Evolutionary conservation across 2,329 filamentous ascomycete genomes (phyloP).

Genomic region (Scytalidium lignicola): DNA sequence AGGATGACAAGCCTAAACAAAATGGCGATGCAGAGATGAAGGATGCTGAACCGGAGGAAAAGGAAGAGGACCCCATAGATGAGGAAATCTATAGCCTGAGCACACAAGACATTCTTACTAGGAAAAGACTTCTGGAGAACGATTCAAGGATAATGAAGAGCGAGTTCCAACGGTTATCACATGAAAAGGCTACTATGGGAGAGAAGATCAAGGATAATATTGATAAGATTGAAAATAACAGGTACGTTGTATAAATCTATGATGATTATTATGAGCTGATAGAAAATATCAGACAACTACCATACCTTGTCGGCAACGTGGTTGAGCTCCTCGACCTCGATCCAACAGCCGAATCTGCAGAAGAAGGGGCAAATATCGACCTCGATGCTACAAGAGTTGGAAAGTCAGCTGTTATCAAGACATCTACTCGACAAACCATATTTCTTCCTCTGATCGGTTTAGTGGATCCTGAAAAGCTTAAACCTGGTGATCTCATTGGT

Average conservation of each 20-base stretch:
- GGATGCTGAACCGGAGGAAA: conserved; percentile 65
- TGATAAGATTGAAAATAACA: conserved; percentile 99
- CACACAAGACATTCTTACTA: conserved; percentile 90
- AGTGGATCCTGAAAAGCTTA: conserved; percentile 90
- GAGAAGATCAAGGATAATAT: conserved; percentile 99
- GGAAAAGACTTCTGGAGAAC: conserved; percentile 90
- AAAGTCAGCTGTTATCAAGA: conserved; percentile 99
- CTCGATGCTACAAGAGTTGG: conserved; percentile 93
- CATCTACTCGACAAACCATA: conserved; percentile 95
- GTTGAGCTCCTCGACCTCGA: conserved; percentile 96
- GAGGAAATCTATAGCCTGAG: conserved; percentile 88
- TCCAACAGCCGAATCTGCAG: conserved; percentile 88
- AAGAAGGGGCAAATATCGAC: conserved; percentile 98
- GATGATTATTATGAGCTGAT: conserved; percentile 1
- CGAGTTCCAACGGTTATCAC: conserved; percentile 87
- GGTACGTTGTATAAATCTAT: conserved; percentile 49
- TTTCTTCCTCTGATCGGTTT: conserved; percentile 96
- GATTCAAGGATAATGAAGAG: conserved; percentile 98
- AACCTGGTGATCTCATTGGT: conserved; percentile 93
- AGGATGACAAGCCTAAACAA: conserved; percentile 47
- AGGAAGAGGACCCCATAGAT: conserved; percentile 79
- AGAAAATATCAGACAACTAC: conserved; percentile 67
- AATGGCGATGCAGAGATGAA: conserved; percentile 87
- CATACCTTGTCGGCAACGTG: conserved; percentile 96
- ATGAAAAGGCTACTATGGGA: conserved; percentile 93